Evolutionary conservation across 768 basidiomycete species (phyloP).

Genomic region (Rhizopogon sp.): DNA sequence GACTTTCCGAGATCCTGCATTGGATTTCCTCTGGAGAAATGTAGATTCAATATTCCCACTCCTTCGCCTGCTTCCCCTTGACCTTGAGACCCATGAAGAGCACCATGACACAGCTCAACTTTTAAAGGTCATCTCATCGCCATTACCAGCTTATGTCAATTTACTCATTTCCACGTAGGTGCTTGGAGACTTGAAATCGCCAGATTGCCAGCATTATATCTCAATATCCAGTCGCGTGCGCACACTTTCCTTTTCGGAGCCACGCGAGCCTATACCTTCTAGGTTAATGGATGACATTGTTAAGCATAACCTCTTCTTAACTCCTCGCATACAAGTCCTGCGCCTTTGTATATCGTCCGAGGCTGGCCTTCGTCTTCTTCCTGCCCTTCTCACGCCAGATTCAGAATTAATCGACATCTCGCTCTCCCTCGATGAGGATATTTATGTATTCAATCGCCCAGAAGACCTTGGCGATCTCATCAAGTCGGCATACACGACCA

Average conservation of each 20-base stretch:
- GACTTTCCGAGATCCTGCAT: not conserved
- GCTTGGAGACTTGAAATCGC: not conserved
- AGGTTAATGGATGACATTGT: not conserved
- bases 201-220: not conserved
- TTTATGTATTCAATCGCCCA: not conserved
- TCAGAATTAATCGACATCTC: not conserved
- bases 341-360: not conserved
- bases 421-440: not conserved
- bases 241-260: not conserved
- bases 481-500: not conserved
- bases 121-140: not conserved
- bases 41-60: not conserved
- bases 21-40: not conserved
- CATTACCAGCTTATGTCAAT: not conserved
- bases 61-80: not conserved
- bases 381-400: not conserved
- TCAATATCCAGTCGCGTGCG: conserved; percentile 1
- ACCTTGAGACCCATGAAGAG: not conserved
- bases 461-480: not conserved
- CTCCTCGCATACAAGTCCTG: not conserved
- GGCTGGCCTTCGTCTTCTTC: not conserved
- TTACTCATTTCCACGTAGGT: not conserved
- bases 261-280: not conserved
- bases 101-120: not conserved
- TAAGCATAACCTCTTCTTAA: not conserved